phyloP scores from a whole-genome alignment of 129 eudicot species.

The Flaveria sonorensis region DNA sequence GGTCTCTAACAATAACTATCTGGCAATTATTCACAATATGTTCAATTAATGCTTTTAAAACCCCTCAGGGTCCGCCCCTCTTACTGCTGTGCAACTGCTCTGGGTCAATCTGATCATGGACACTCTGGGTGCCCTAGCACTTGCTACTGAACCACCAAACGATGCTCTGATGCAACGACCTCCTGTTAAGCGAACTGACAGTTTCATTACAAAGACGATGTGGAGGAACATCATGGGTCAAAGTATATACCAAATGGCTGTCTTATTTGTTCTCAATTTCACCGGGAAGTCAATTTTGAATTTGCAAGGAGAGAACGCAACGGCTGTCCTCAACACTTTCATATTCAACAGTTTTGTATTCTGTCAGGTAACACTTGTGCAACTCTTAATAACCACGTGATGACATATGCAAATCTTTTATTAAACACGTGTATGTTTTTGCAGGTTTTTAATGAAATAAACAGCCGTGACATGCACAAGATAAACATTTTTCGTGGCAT shows the following conservation, averaged over 20 bases:
- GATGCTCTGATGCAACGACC: constrained; percentile 75
- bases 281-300: constrained; percentile 49
- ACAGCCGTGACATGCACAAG: constrained; percentile 83
- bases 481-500: constrained; percentile 70
- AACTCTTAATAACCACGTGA: neutral
- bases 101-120: constrained; percentile 98
- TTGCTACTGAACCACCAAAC: constrained; percentile 86
- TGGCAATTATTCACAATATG: neutral
- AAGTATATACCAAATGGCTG: constrained; percentile 68
- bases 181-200: constrained; percentile 59
- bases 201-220: constrained; percentile 75
- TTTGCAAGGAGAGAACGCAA: constrained; percentile 57
- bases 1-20: neutral
- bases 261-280: constrained; percentile 60
- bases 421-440: neutral
- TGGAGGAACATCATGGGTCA: constrained; percentile 86
- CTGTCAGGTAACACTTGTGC: constrained; percentile 56
- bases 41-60: neutral
- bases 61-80: constrained; percentile 78
- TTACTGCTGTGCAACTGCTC: constrained; percentile 84
- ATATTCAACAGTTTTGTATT: constrained; percentile 84
- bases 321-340: constrained; percentile 55
- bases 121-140: constrained; percentile 86
- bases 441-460: constrained; percentile 93
- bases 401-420: neutral